Percentiles rank a stretch among this genome's conserved stretches.
These are phyloP conservation scores for Fusarium sublunatum DNA, from an alignment of 2,329 filamentous ascomycete species.

Conservation along the genomic window DNA sequence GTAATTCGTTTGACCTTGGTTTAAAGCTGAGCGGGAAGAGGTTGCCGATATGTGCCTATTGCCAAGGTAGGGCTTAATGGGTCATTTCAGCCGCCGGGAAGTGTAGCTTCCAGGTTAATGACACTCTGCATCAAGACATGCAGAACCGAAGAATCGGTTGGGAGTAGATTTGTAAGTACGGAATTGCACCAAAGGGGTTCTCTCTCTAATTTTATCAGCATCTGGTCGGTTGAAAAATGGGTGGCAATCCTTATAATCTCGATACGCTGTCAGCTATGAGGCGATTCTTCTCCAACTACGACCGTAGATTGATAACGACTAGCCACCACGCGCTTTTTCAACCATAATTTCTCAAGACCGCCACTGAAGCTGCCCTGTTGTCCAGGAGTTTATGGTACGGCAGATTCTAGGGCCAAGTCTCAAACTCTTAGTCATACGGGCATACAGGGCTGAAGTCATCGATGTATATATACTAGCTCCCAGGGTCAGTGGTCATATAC, in stretches of 20 bases:
- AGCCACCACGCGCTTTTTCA: background rate
- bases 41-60: conserved; percentile 12
- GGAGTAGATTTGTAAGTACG: background rate
- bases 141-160: background rate
- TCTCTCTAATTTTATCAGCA: too few species aligned
- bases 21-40: conserved; percentile 8
- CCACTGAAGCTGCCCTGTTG: too few species aligned
- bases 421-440: too few species aligned
- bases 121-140: background rate
- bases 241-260: background rate
- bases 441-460: too few species aligned
- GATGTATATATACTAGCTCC: too few species aligned
- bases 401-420: too few species aligned
- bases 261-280: background rate
- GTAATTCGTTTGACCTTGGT: background rate
- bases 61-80: background rate
- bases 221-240: background rate
- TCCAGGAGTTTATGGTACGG: too few species aligned
- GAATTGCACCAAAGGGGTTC: background rate
- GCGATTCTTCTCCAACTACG: background rate
- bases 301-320: background rate
- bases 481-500: background rate
- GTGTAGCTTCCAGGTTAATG: background rate
- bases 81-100: background rate
- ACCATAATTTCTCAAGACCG: too few species aligned